Base-by-base conservation (phyloP, 805 yeast species). In the Pichia manshurica region DNA sequence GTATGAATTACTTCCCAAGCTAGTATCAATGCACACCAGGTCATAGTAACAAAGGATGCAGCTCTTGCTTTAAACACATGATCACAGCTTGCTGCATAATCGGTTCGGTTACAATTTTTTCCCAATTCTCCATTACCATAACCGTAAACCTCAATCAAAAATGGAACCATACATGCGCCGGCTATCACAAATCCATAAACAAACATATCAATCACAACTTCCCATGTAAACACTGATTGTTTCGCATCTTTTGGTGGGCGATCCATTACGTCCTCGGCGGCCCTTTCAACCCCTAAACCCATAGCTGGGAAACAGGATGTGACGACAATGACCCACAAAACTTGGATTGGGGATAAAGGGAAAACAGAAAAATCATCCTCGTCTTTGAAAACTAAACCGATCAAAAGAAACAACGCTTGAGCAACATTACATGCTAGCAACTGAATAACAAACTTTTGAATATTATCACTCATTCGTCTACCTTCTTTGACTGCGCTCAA, bases 1-100 rank as follows among this genome's bases (percentile, higher is more conserved):
- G 81, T 67, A 60, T 85, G 87, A 49, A 85, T 74, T 56, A 87
- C 87, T 66, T 86, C 93, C 93, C 93, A 86, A 1, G 95, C 93
- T 41, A 85, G 69, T 25, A 87, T 62, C 50, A 87, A 72, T 3
- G 91, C 84, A 68, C 90, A 77, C 95, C 95, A 87, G 0, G 95
- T 87, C 82, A 87, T 82, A 1, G 82, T 78, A 1, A 84, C 84
- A 70, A 87, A 87, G 0, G 89, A 77, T 3, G 84, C 78, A 3
- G 95, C 78, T 62, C 96, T 77, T 4, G 89, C 86, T 56, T 77
- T 73, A 66, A 81, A 87, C 12, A 87, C 95, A 52, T 72, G 65
- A 40, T 67, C 57, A 66, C 96, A 87, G 0, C 67, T 50, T 2
- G 59, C 68, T 45, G 68, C 70, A 25, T 61, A 63, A 25, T 72